Evolutionary conservation across 441 rosid species (phyloP).

Genomic region (Cnidoscolus chayamansa): DNA sequence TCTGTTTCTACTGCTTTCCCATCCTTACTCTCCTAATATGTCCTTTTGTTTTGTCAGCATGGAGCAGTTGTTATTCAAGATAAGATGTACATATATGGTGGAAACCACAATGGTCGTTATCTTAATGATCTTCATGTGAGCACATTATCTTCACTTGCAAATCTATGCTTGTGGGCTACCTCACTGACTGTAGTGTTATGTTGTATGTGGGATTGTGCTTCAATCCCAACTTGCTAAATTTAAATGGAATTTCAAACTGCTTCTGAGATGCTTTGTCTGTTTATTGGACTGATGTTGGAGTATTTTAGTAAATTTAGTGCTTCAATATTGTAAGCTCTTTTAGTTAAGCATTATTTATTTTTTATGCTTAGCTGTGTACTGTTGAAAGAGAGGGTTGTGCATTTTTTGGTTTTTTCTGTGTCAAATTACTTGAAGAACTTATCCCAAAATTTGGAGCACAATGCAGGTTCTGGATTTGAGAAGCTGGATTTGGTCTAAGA

Average conservation of each 20-base stretch:
- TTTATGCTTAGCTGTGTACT: not conserved
- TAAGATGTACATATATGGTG: slow-evolving; percentile 91
- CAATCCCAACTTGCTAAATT: not conserved
- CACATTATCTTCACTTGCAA: slow-evolving; percentile 21
- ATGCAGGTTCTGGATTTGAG: slow-evolving; percentile 89
- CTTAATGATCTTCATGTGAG: slow-evolving; percentile 95
- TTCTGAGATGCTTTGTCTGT: not conserved
- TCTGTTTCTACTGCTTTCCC: slow-evolving; percentile 13
- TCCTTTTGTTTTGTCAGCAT: slow-evolving; percentile 54
- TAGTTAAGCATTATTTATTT: not conserved
- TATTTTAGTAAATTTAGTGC: not conserved
- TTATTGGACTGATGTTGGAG: slow-evolving; percentile 2
- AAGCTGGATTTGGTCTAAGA: slow-evolving; percentile 93
- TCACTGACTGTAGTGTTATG: not conserved
- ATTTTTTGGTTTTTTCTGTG: slow-evolving; percentile 4
- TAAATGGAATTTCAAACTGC: not conserved
- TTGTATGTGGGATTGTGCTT: not conserved
- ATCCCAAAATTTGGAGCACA: slow-evolving; percentile 25
- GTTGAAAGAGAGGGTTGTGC: not conserved
- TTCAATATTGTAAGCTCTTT: not conserved
- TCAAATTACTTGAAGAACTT: slow-evolving; percentile 8
- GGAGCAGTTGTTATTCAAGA: slow-evolving; percentile 89
- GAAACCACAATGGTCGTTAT: slow-evolving; percentile 98
- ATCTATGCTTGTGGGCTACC: not conserved
- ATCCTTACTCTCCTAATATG: not conserved